phyloP scores from a whole-genome alignment of 1,284 basidiomycete species.

The Anthracocystis panici-leucophaei region DNA sequence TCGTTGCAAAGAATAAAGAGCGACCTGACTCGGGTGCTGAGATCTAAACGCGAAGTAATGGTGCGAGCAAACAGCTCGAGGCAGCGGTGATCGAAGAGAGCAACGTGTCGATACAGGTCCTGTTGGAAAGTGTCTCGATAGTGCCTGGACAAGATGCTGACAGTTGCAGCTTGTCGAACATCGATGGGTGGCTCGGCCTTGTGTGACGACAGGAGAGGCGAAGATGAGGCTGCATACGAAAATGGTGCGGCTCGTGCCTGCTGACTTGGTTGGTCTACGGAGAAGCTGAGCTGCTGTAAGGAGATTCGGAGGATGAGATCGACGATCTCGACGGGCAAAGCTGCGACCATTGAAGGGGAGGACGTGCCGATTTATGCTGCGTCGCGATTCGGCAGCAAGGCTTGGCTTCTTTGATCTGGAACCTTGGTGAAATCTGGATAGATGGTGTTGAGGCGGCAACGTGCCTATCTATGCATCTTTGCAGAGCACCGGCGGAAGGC shows the following conservation, averaged over 20 bases:
- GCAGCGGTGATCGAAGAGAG: neutral
- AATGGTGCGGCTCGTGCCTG: neutral
- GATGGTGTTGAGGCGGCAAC: neutral
- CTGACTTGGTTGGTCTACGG: neutral
- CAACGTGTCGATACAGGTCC: slow-evolving; percentile 34
- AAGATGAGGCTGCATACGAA: neutral
- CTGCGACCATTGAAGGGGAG: slow-evolving; percentile 3
- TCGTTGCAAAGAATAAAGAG: slow-evolving; percentile 13
- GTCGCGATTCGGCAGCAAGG: neutral
- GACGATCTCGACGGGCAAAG: slow-evolving; percentile 39
- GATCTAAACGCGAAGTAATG: slow-evolving; percentile 4
- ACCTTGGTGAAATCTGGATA: neutral
- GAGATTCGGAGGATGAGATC: slow-evolving; percentile 41
- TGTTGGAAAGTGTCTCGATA: slow-evolving; percentile 17
- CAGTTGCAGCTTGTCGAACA: slow-evolving; percentile 5
- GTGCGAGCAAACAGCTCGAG: slow-evolving; percentile 18
- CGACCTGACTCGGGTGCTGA: slow-evolving; percentile 17
- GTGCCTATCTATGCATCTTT: neutral
- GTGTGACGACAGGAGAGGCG: neutral
- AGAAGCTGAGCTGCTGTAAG: neutral
- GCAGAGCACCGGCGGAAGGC: neutral
- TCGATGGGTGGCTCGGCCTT: slow-evolving; percentile 1
- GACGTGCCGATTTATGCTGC: neutral
- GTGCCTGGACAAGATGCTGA: slow-evolving; percentile 27
- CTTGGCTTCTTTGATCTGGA: neutral